Evolutionary conservation across 2,329 filamentous ascomycete species (phyloP), one percentile per base, ranked within the genome.

Genomic region (Stagonosporopsis chrysanthemi): DNA sequence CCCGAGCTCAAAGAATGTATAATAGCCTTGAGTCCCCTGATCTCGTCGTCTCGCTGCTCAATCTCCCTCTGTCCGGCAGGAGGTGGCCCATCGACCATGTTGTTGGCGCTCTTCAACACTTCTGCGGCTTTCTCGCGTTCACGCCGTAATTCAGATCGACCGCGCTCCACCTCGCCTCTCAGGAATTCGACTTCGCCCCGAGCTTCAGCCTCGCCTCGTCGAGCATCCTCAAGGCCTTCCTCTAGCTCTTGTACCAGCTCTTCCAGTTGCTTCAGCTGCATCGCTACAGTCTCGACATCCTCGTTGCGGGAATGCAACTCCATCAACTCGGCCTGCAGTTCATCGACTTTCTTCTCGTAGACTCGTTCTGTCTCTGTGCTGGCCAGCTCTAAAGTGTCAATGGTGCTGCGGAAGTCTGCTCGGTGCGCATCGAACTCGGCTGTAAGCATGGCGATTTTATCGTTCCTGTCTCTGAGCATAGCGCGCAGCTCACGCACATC

Each of bases 221-320:
- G 85, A 44, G 95, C 93, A 78, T 99, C 95, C 78, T 99, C 95
- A 1, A 99, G 82, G 0, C 95, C 95, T 76, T 99, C 95, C 76
- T 99, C 95, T 0, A 99, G 85, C 75, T 99, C 95, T 67, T 96
- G 94, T 2, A 99, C 95, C 31, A 98, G 84, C 74, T 98, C 94
- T 75, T 98, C 95, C 1, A 99, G 83, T 77, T 97, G 92, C 79
- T 97, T 97, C 52, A 99, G 83, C 77, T 99, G 95, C 61, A 85
- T 85, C 6, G 95, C 93, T 19, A 99, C 92, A 24, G 88, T 90
- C 67, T 97, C 92, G 7, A 99, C 92, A 73, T 99, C 95, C 57
- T 96, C 88, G 38, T 89, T 90, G 41, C 90, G 85, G 40, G 92
- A 90, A 64, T 94, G 90, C 3, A 95, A 80, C 56, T 97, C 92